Evolutionary conservation across 768 basidiomycete genomes (phyloP), one percentile per base, ranked within the genome.

Genomic region (Boletus sp.): DNA sequence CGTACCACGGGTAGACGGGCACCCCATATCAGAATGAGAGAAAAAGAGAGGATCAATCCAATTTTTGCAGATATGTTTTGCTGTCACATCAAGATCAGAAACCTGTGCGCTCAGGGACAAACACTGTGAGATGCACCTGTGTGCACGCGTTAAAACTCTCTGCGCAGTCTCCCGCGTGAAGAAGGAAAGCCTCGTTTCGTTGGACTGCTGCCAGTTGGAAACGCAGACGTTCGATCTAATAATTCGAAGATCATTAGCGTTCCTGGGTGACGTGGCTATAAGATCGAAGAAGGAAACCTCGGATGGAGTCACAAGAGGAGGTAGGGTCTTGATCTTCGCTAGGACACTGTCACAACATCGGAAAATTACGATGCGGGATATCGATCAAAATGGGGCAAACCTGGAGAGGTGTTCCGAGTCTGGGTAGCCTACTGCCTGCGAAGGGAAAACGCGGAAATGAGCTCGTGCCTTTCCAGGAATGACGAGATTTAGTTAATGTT

Each of bases 131-230:
- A 77, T 82, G 64, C 68, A 92, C 91, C 59, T 92, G 84, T 0
- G 90, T 93, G 69, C 92, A 94, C 0, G 92, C 92, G 64, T 91
- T 89, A 66, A 96, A 95, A 70, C 91, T 89, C 72, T 95, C 92
- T n/a, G 93, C 94, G 65, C 97, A 99, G 67, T 99, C 97, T 2
- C 97, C 97, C 1, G 97, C 97, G 59, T 99, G 97, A 3, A 99
- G 81, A 37, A 99, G 79, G 74, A 99, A 98, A 0, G 93, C 94
- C 65, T 95, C 85, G 59, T 92, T 91, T 18, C 80, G 80, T 63
- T 97, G 89, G 3, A 95, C 94, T 36, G 84, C 84, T 35, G 79
- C 75, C 18, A 98, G 77, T 59, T 95, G 92, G 67, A 85, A 79
- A 49, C 93, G 81, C 54, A 98, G 78, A 10, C 92, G 82, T 70